These are phyloP conservation scores for Rhazya stricta DNA, from an alignment of 257 asterid species.

Conservation along the genomic window DNA sequence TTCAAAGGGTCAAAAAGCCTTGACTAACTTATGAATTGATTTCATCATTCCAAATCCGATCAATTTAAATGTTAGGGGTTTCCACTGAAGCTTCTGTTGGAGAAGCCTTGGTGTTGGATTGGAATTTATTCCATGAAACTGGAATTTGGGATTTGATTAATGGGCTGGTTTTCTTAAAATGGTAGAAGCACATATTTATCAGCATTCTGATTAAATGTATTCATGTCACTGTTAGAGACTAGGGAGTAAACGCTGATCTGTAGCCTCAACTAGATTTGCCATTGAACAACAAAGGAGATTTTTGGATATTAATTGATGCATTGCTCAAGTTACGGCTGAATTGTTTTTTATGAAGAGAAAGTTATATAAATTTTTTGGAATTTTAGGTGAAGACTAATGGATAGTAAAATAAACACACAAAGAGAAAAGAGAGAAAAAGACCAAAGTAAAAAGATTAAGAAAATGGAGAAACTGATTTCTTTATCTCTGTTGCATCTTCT, in stretches of 20 bases:
- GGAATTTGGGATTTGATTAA: too few relatives aligned
- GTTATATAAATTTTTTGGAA: background rate
- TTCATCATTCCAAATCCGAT: background rate
- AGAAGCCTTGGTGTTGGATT: background rate
- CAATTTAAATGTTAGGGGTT: background rate
- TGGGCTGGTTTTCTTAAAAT: background rate
- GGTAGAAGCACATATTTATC: background rate
- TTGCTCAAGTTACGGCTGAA: background rate
- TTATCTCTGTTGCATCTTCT: background rate
- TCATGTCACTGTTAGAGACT: background rate
- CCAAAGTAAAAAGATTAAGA: background rate
- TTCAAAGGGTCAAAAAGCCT: background rate
- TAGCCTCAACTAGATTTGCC: background rate
- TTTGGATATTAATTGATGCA: background rate
- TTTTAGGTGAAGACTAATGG: background rate
- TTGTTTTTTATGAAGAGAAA: background rate
- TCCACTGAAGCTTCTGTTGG: background rate
- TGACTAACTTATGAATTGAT: background rate
- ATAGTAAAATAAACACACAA: too few relatives aligned
- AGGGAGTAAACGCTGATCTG: background rate
- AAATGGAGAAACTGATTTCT: background rate
- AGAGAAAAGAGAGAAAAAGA: too few relatives aligned
- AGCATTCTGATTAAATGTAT: background rate
- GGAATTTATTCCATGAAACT: background rate
- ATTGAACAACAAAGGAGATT: background rate